Conservation (phyloP, 164 flowering plant genomes). For the Tinospora cordifolia region DNA sequence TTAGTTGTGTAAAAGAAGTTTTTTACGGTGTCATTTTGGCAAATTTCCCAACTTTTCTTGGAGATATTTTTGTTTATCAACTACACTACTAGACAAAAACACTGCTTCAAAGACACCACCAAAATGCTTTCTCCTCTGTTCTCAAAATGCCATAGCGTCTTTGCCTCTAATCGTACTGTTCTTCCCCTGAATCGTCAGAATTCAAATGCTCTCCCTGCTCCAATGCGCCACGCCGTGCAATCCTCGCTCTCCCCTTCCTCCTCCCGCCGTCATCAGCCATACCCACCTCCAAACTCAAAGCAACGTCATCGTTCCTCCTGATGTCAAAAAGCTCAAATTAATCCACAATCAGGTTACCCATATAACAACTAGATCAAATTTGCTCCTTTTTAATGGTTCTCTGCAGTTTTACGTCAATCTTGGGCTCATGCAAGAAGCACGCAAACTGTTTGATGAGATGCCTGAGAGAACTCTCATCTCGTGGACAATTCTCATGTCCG, state of each 20-base stretch:
- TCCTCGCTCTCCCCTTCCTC: slow-evolving; percentile 2
- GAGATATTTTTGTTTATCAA: too few relatives aligned
- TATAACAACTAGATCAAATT: slow-evolving; percentile 2
- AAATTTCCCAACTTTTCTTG: too few relatives aligned
- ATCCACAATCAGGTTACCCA: background rate
- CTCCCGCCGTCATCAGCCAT: background rate
- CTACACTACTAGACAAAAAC: too few relatives aligned
- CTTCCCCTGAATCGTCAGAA: too few relatives aligned
- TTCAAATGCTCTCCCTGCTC: slow-evolving; percentile 11
- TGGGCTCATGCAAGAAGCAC: slow-evolving; percentile 26
- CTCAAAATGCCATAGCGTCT: too few relatives aligned
- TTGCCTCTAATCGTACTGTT: too few relatives aligned
- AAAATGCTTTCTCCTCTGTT: too few relatives aligned
- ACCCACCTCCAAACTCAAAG: slow-evolving; percentile 4
- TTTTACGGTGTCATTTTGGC: too few relatives aligned
- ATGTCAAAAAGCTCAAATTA: slow-evolving; percentile 4
- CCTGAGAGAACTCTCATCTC: slow-evolving; percentile 22
- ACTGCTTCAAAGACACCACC: too few relatives aligned
- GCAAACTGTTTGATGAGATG: slow-evolving; percentile 24
- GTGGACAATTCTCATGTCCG: slow-evolving; percentile 32
- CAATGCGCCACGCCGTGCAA: slow-evolving; percentile 12
- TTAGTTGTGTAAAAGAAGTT: too few relatives aligned
- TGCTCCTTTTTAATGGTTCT: slow-evolving; percentile 15
- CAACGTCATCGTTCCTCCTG: slow-evolving; percentile 7
- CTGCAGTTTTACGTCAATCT: slow-evolving; percentile 15